phyloP scores from a whole-genome alignment of 805 yeast species.

The Hanseniaspora jakobsenii region DNA sequence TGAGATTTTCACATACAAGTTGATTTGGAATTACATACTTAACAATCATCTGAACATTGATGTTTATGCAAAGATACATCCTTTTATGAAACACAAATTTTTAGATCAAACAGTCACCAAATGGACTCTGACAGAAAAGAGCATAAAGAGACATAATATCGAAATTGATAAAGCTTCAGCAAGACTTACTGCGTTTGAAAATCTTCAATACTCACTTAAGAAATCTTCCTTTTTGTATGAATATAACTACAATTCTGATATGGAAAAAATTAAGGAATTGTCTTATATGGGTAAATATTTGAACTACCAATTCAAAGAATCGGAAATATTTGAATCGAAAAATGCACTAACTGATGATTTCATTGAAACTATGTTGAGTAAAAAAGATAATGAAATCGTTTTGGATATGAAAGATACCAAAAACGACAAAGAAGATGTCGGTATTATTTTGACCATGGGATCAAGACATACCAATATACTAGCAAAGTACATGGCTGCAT shows the following conservation, averaged over 20 bases:
- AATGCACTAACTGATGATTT: background rate
- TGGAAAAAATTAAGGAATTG: background rate
- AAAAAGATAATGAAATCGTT: too few species aligned
- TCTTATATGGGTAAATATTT: conserved; percentile 10
- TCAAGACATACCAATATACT: conserved; percentile 27
- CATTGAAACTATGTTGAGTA: too few species aligned
- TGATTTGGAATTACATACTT: conserved; percentile 10
- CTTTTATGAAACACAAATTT: background rate
- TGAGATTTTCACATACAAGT: conserved; percentile 9
- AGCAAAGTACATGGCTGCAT: conserved; percentile 20
- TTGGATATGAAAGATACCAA: too few species aligned
- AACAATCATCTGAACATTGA: background rate
- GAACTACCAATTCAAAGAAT: background rate
- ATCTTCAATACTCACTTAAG: conserved; percentile 7
- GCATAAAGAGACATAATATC: background rate
- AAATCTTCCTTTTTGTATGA: conserved; percentile 8
- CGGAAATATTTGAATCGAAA: background rate
- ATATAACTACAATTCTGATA: background rate
- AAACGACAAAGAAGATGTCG: background rate
- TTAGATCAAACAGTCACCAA: background rate
- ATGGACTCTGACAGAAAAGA: background rate
- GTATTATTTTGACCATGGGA: conserved; percentile 16
- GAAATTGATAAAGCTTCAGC: background rate
- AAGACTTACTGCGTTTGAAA: conserved; percentile 7
- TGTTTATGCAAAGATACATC: background rate